Evolutionary conservation across 306 rosid genomes (phyloP).

Genomic region (Nissolia schottii): DNA sequence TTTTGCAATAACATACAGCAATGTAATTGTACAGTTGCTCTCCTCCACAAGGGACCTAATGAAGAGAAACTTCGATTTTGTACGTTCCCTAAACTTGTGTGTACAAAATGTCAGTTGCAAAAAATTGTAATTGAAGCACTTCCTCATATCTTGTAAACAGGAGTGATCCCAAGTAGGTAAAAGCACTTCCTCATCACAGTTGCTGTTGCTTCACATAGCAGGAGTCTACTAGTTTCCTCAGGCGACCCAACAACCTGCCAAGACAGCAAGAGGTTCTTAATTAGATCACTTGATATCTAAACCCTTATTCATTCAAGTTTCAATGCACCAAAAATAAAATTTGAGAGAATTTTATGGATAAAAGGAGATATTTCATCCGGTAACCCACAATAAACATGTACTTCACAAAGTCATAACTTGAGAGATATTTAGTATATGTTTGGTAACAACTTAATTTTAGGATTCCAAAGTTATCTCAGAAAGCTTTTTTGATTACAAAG

Average conservation of each 20-base stretch:
- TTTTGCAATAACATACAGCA: background rate
- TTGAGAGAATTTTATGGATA: background rate
- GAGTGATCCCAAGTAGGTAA: constrained; percentile 75
- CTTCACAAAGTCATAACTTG: background rate
- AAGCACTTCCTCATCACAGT: constrained; percentile 88
- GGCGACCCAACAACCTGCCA: constrained; percentile 77
- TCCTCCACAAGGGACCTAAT: background rate
- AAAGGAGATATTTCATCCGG: background rate
- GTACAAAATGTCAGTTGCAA: background rate
- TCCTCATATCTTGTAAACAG: constrained; percentile 77
- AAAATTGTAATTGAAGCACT: constrained; percentile 6
- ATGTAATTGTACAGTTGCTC: background rate
- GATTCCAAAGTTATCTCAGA: no score
- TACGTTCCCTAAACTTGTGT: background rate
- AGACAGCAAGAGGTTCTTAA: constrained; percentile 6
- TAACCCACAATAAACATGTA: background rate
- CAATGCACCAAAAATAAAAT: background rate
- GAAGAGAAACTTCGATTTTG: background rate
- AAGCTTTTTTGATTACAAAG: no score
- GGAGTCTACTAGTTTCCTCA: constrained; percentile 83
- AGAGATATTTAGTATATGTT: background rate
- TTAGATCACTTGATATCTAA: background rate
- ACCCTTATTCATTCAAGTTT: constrained; percentile 11
- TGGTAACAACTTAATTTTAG: no score
- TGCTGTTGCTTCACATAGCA: constrained; percentile 94